These are phyloP conservation scores for Talaromyces sp. DNA, from an alignment of 2,329 filamentous ascomycete genomes.

Conservation along the genomic window DNA sequence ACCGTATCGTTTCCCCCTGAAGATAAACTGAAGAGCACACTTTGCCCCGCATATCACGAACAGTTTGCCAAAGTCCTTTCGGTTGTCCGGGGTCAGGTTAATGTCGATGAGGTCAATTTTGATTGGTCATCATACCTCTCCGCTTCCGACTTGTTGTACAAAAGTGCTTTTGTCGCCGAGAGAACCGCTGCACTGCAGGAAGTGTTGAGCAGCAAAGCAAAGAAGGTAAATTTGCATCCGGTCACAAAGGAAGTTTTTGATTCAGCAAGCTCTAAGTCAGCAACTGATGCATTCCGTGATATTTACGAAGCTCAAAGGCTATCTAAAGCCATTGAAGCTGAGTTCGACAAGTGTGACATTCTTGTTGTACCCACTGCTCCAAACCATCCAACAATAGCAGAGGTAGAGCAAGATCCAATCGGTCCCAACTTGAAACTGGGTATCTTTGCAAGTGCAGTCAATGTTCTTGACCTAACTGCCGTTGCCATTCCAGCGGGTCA, in stretches of 20 bases:
- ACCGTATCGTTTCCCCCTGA: constrained; percentile 10
- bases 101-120: constrained; percentile 21
- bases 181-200: constrained; percentile 47
- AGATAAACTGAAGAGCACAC: not conserved
- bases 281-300: constrained; percentile 51
- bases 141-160: constrained; percentile 55
- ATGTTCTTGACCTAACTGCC: constrained; percentile 54
- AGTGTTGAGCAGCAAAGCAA: constrained; percentile 37
- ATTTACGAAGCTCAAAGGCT: constrained; percentile 44
- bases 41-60: constrained; percentile 2
- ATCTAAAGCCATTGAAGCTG: constrained; percentile 23
- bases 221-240: constrained; percentile 18
- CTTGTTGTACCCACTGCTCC: constrained; percentile 58
- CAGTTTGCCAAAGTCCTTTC: constrained; percentile 14
- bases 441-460: constrained; percentile 60
- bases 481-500: constrained; percentile 44
- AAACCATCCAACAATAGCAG: constrained; percentile 50
- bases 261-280: constrained; percentile 22
- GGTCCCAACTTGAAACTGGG: constrained; percentile 54
- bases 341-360: constrained; percentile 38
- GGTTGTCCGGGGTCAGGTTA: constrained; percentile 1
- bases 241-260: constrained; percentile 38
- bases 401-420: constrained; percentile 53
- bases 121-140: constrained; percentile 53
- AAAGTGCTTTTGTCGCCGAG: constrained; percentile 57